phyloP scores from a whole-genome alignment of 371 early-diverging fungal species.

The Mortierella sp. region DNA sequence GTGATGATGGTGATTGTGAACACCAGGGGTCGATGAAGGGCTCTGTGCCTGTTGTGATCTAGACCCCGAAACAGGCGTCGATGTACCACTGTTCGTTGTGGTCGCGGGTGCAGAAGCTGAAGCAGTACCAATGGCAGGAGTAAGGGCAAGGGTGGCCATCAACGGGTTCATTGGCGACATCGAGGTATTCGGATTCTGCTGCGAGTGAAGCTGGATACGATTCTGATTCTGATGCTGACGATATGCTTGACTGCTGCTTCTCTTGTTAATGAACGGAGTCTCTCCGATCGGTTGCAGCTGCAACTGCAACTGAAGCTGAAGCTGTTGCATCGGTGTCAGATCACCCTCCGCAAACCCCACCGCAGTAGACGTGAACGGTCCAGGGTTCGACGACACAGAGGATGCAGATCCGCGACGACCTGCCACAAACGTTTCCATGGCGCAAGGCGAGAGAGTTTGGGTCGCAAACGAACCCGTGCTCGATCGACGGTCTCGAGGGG shows the following conservation, averaged over 20 bases:
- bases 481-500: conserved; percentile 38
- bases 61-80: not conserved
- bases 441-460: conserved; percentile 23
- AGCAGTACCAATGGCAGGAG: not conserved
- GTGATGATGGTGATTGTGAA: not conserved
- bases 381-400: conserved; percentile 36
- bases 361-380: conserved; percentile 13
- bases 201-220: not conserved
- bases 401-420: conserved; percentile 45
- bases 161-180: not conserved
- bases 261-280: conserved; percentile 34
- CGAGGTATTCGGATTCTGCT: not conserved
- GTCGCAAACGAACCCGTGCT: conserved; percentile 47
- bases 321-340: conserved; percentile 5
- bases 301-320: conserved; percentile 6
- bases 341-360: conserved; percentile 27
- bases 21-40: not conserved
- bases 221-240: conserved; percentile 15
- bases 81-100: not conserved
- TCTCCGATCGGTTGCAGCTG: conserved; percentile 18
- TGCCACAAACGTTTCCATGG: conserved; percentile 46
- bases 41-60: not conserved
- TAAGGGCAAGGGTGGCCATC: too few relatives aligned
- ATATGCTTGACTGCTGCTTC: conserved; percentile 45
- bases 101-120: not conserved